phyloP scores from a whole-genome alignment of 371 early-diverging fungal genomes.

The Gilbertella persicaria region DNA sequence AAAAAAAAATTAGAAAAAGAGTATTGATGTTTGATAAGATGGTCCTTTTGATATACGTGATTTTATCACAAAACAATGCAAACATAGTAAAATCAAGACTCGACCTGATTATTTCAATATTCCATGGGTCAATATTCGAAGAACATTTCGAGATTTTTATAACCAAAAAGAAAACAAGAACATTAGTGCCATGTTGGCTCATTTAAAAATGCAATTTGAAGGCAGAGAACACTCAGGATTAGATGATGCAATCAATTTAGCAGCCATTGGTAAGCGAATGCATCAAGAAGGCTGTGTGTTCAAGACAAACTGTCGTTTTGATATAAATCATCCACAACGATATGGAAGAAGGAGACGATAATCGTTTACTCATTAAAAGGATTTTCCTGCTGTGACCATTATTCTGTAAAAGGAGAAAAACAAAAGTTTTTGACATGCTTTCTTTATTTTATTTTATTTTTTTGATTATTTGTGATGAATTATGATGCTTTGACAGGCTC shows the following conservation, averaged over 20 bases:
- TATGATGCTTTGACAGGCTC: constrained; percentile 14
- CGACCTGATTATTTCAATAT: constrained; percentile 52
- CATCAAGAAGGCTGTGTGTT: constrained; percentile 49
- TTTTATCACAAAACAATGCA: constrained; percentile 71
- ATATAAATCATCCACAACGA: constrained; percentile 1
- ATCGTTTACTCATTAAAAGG: no score
- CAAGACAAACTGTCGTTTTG: constrained; percentile 40
- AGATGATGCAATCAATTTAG: constrained; percentile 77
- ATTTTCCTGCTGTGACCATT: no score
- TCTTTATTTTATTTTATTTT: background rate
- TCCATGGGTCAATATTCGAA: constrained; percentile 70
- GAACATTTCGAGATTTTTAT: constrained; percentile 52
- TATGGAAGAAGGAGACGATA: background rate
- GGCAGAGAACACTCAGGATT: constrained; percentile 81
- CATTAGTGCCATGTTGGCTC: constrained; percentile 64
- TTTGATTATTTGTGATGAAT: background rate
- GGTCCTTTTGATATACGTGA: constrained; percentile 86
- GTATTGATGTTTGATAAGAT: constrained; percentile 50
- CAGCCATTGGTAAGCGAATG: constrained; percentile 53
- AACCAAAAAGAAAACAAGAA: constrained; percentile 45
- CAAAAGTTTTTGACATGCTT: background rate
- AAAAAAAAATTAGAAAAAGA: no score
- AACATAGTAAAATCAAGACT: constrained; percentile 43
- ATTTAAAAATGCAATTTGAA: constrained; percentile 60
- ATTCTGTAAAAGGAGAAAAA: constrained; percentile 6